Evolutionary conservation across 2,329 filamentous ascomycete species (phyloP).

Genomic region (Aureobasidium sp.): DNA sequence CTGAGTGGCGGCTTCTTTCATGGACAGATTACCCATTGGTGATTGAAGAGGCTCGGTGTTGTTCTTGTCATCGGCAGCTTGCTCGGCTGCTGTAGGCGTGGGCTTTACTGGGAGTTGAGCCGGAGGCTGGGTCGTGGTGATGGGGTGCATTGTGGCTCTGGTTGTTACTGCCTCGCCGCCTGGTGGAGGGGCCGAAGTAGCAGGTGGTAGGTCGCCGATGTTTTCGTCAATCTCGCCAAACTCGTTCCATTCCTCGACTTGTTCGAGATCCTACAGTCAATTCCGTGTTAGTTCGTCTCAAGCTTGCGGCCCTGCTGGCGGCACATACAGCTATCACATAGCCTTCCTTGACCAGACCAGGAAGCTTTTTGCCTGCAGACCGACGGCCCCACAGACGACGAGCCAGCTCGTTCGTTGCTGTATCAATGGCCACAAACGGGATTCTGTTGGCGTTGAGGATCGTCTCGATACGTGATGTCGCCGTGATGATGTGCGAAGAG

Average conservation of each 20-base stretch:
- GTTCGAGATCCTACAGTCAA: slow-evolving; percentile 66
- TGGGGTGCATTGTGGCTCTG: slow-evolving; percentile 15
- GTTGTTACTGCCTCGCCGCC: slow-evolving; percentile 16
- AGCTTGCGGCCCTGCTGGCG: background rate
- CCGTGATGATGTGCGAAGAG: slow-evolving; percentile 92
- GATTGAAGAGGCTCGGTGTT: slow-evolving; percentile 25
- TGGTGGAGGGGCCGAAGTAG: slow-evolving; percentile 21
- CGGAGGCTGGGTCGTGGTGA: background rate
- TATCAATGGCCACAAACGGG: slow-evolving; percentile 85
- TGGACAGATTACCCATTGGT: slow-evolving; percentile 25
- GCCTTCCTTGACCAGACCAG: slow-evolving; percentile 80
- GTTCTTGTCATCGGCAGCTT: slow-evolving; percentile 18
- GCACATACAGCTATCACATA: slow-evolving; percentile 72
- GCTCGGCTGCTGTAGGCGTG: slow-evolving; percentile 14
- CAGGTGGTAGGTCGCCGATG: slow-evolving; percentile 50
- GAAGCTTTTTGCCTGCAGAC: slow-evolving; percentile 79
- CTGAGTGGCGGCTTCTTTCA: slow-evolving; percentile 26
- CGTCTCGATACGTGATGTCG: slow-evolving; percentile 89
- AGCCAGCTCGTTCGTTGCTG: slow-evolving; percentile 82
- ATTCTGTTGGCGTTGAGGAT: slow-evolving; percentile 93
- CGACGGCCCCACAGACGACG: slow-evolving; percentile 82
- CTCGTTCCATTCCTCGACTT: slow-evolving; percentile 99
- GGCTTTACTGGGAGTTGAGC: slow-evolving; percentile 16
- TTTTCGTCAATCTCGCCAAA: slow-evolving; percentile 90
- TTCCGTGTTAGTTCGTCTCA: background rate